A percentile compares a stretch with the other conserved stretches of the same genome.
phyloP scores from a whole-genome alignment of 192 early-diverging fungal species.

The Thamnidium elegans region DNA sequence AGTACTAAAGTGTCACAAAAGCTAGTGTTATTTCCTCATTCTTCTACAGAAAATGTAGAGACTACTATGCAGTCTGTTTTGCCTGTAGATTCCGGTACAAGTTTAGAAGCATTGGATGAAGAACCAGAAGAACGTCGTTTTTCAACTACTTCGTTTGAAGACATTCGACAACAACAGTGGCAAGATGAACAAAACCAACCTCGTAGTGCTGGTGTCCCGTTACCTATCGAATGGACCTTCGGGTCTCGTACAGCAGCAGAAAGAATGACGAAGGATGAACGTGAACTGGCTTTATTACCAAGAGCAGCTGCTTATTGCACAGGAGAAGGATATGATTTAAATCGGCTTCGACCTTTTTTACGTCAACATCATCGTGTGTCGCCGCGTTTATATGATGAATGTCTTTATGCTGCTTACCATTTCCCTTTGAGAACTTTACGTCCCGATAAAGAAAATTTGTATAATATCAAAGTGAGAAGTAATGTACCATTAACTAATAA shows the following conservation, averaged over 20 bases:
- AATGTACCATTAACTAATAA: not conserved
- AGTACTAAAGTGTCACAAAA: conserved; percentile 91
- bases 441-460: conserved; percentile 29
- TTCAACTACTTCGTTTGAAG: not conserved
- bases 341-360: conserved; percentile 42
- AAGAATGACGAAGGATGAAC: conserved; percentile 50
- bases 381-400: conserved; percentile 53
- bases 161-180: conserved; percentile 6
- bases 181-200: conserved; percentile 6
- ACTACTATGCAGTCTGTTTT: conserved; percentile 12
- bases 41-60: conserved; percentile 31
- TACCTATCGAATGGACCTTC: conserved; percentile 35
- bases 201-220: conserved; percentile 15
- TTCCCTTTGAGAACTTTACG: conserved; percentile 46
- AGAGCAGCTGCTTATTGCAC: conserved; percentile 79
- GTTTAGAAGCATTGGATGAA: conserved; percentile 2
- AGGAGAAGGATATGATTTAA: conserved; percentile 58
- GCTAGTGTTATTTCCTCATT: conserved; percentile 74
- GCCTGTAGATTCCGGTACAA: conserved; percentile 7
- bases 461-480: conserved; percentile 33
- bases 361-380: conserved; percentile 47
- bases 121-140: not conserved
- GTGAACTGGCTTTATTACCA: conserved; percentile 43
- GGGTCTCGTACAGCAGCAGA: conserved; percentile 50
- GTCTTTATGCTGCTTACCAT: conserved; percentile 55